These are phyloP conservation scores for Pythium monospermum DNA, from an alignment of 352 stramenopile species.

Conservation along the genomic window DNA sequence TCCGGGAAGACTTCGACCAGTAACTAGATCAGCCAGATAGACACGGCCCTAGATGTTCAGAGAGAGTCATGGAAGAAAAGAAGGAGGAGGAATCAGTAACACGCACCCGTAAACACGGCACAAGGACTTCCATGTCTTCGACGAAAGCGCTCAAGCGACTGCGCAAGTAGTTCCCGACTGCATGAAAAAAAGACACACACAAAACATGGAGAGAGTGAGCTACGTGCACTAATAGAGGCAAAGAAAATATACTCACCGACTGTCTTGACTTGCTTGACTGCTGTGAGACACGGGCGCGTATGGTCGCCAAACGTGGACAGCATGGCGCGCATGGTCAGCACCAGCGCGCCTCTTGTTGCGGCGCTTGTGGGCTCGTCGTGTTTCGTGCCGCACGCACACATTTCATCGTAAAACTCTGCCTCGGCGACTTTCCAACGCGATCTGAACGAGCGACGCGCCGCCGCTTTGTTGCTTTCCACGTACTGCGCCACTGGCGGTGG, in stretches of 20 bases:
- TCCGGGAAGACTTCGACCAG: slow-evolving; percentile 73
- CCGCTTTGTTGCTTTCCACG: slow-evolving; percentile 23
- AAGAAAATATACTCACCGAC: slow-evolving; percentile 49
- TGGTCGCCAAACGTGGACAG: slow-evolving; percentile 82
- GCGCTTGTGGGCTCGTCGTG: slow-evolving; percentile 26
- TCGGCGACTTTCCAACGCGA: slow-evolving; percentile 70
- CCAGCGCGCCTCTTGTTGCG: slow-evolving; percentile 33
- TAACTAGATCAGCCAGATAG: slow-evolving; percentile 24
- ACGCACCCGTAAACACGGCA: slow-evolving; percentile 45
- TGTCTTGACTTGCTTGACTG: slow-evolving; percentile 50
- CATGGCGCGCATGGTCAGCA: slow-evolving; percentile 70
- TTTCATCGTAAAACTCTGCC: slow-evolving; percentile 59
- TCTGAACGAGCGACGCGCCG: slow-evolving; percentile 30
- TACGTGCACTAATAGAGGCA: too few relatives aligned
- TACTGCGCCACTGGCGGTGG: slow-evolving; percentile 42
- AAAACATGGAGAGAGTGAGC: not conserved
- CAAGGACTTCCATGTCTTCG: slow-evolving; percentile 34
- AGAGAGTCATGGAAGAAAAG: not conserved
- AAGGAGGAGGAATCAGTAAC: too few relatives aligned
- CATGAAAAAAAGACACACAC: not conserved
- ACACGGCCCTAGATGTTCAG: not conserved
- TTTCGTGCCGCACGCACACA: slow-evolving; percentile 51
- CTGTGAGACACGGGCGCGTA: slow-evolving; percentile 45
- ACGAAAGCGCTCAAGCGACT: slow-evolving; percentile 33
- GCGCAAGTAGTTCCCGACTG: slow-evolving; percentile 56